Evolutionary conservation across 441 rosid genomes (phyloP).

Genomic region (Jatropha podagrica): DNA sequence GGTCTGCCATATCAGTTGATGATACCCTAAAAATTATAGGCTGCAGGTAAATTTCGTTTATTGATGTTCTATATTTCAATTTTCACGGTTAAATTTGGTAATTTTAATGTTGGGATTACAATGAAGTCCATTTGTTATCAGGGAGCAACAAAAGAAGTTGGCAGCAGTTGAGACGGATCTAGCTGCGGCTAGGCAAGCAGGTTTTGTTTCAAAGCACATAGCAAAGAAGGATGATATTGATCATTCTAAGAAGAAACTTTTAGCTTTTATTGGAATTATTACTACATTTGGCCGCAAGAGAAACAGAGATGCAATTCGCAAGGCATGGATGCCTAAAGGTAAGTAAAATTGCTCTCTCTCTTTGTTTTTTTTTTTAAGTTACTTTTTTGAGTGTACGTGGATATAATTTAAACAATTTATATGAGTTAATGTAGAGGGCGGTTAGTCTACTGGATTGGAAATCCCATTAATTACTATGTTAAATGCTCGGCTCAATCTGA

Average conservation of each 20-base stretch:
- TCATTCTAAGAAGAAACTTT: constrained; percentile 48
- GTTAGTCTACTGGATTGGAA: neutral
- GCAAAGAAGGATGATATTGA: constrained; percentile 27
- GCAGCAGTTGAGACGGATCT: constrained; percentile 65
- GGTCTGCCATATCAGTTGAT: constrained; percentile 77
- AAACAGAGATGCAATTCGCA: constrained; percentile 81
- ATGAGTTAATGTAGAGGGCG: neutral
- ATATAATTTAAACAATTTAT: neutral
- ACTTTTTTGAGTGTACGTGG: neutral
- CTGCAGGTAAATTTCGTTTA: constrained; percentile 3
- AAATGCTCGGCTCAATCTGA: neutral
- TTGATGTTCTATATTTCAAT: neutral
- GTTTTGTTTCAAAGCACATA: constrained; percentile 46
- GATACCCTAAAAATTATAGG: constrained; percentile 74
- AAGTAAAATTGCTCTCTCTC: neutral
- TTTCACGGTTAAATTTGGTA: neutral
- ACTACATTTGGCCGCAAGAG: constrained; percentile 70
- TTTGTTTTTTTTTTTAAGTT: neutral
- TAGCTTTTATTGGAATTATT: constrained; percentile 72
- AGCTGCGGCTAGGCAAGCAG: constrained; percentile 62
- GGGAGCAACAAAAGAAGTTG: constrained; percentile 82
- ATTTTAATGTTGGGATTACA: neutral
- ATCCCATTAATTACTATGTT: neutral
- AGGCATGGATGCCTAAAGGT: constrained; percentile 82
- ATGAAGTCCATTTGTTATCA: constrained; percentile 28